Evolutionary conservation across 345 rosid genomes (phyloP).

Genomic region (Carallia pectinifolia): DNA sequence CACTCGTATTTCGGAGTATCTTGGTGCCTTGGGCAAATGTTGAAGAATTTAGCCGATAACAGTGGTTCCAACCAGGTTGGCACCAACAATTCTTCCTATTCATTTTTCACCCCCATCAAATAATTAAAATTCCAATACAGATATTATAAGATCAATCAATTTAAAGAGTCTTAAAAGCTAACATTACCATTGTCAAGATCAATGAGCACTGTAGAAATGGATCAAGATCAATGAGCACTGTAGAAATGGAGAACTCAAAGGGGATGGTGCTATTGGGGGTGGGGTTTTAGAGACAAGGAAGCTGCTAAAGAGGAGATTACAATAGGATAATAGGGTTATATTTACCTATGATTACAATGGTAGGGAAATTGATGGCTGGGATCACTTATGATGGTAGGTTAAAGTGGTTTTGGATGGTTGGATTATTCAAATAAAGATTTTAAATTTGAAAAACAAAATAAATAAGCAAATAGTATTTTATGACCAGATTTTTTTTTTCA

Average conservation of each 20-base stretch:
- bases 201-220: constrained; percentile 21
- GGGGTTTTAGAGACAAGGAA: neutral
- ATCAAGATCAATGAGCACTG: constrained; percentile 20
- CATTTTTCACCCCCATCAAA: neutral
- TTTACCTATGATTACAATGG: constrained; percentile 5
- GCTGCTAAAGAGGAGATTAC: constrained; percentile 3
- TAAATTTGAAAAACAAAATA: neutral
- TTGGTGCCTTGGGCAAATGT: constrained; percentile 24
- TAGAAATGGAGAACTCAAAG: constrained; percentile 7
- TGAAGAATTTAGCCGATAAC: constrained; percentile 32
- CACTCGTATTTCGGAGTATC: constrained; percentile 31
- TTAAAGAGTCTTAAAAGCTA: neutral
- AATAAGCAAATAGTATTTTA: neutral
- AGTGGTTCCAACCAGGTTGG: constrained; percentile 40
- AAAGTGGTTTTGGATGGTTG: constrained; percentile 26
- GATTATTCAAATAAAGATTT: constrained; percentile 17
- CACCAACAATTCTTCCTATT: constrained; percentile 25
- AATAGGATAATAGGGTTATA: constrained; percentile 14
- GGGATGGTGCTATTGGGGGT: neutral
- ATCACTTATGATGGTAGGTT: constrained; percentile 33
- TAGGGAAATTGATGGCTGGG: constrained; percentile 20
- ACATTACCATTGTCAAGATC: constrained; percentile 25
- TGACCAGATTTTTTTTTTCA: no score
- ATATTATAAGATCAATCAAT: neutral
- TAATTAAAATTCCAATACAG: neutral